A percentile compares a stretch with the other conserved stretches of the same genome.
These are phyloP conservation scores for Zasmidium angulare DNA, from an alignment of 2,329 filamentous ascomycete species.

Conservation along the genomic window DNA sequence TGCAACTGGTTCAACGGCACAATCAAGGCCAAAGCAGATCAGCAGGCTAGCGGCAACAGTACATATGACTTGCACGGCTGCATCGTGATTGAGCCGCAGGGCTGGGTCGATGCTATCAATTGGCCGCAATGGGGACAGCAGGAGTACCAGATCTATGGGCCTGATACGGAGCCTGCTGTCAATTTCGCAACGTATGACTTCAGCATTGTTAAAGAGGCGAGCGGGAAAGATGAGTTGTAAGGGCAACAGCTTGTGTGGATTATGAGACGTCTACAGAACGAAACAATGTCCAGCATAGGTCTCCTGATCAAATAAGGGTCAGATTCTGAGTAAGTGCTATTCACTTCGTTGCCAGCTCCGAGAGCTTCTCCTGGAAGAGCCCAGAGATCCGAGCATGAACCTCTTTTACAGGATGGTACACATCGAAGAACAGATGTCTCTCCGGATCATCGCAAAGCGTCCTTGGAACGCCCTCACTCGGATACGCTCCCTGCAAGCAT, in stretches of 20 bases:
- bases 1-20: constrained; percentile 29
- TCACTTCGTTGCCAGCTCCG: background rate
- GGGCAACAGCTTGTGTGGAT: background rate
- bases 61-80: constrained; percentile 8
- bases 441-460: constrained; percentile 3
- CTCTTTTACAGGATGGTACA: constrained; percentile 6
- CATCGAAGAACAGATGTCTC: constrained; percentile 11
- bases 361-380: constrained; percentile 4
- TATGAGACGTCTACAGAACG: background rate
- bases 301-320: too few relatives aligned
- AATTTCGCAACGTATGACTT: constrained; percentile 6
- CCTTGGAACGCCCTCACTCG: background rate
- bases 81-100: constrained; percentile 69
- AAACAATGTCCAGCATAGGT: background rate
- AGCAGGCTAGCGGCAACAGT: constrained; percentile 16
- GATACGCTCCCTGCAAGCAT: background rate
- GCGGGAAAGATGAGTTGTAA: constrained; percentile 1
- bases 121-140: constrained; percentile 82
- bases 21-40: constrained; percentile 24
- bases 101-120: constrained; percentile 88
- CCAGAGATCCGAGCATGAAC: constrained; percentile 7
- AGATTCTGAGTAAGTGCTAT: too few relatives aligned
- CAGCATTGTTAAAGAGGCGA: background rate
- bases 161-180: constrained; percentile 30
- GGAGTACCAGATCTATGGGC: constrained; percentile 50